Evolutionary conservation across 495 filamentous ascomycete species (phyloP).

Genomic region (Glonium stellatum): DNA sequence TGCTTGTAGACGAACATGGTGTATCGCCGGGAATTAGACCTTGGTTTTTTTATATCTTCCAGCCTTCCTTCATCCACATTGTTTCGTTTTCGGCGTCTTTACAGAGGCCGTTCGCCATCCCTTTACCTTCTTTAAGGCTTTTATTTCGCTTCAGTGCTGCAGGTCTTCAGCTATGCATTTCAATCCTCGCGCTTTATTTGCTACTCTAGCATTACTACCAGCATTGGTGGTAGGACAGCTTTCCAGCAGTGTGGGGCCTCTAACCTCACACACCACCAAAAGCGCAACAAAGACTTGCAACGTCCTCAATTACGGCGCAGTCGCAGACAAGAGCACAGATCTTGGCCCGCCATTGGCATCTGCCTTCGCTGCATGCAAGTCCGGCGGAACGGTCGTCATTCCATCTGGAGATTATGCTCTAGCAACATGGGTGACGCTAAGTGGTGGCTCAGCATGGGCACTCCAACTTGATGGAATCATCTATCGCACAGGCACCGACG

Average conservation of each 20-base stretch:
- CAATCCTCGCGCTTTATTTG: conserved; percentile 1
- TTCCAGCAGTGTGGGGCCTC: conserved; percentile 20
- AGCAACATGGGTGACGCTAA: conserved; percentile 34
- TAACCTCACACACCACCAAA: conserved; percentile 22
- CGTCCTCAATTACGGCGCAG: conserved; percentile 22
- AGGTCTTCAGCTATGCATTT: conserved; percentile 6
- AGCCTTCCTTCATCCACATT: neutral
- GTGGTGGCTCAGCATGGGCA: conserved; percentile 32
- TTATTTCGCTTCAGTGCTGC: neutral
- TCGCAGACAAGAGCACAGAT: conserved; percentile 29
- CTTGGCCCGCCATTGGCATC: conserved; percentile 31
- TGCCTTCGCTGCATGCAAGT: conserved; percentile 32
- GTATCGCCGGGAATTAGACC: neutral
- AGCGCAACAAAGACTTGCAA: conserved; percentile 22
- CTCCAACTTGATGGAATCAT: conserved; percentile 37
- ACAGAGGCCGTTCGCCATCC: too few species aligned
- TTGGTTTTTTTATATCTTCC: neutral
- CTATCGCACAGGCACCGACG: conserved; percentile 34
- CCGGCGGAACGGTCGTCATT: conserved; percentile 34
- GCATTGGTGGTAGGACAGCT: conserved; percentile 9
- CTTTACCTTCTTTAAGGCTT: neutral
- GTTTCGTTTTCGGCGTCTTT: neutral
- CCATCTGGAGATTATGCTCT: conserved; percentile 33
- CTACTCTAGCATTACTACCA: conserved; percentile 13
- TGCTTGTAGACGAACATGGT: neutral